These are phyloP conservation scores for Fusarium compactum DNA, from an alignment of 2,329 filamentous ascomycete species.

Conservation along the genomic window DNA sequence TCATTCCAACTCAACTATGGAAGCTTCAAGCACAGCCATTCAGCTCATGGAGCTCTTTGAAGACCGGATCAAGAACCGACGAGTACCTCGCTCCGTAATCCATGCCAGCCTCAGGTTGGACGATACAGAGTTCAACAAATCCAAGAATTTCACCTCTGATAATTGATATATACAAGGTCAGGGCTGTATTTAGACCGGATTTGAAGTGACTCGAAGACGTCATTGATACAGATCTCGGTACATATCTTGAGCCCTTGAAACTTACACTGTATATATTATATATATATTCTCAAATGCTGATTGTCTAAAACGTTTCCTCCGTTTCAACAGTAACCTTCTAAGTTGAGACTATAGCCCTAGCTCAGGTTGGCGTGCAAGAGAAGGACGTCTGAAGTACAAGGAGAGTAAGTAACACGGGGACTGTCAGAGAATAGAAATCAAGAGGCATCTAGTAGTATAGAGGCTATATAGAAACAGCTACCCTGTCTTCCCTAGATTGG, in stretches of 20 bases:
- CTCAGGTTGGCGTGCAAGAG: background rate
- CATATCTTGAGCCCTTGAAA: background rate
- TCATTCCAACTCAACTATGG: no score
- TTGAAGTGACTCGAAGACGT: background rate
- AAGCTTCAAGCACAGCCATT: no score
- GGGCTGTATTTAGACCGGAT: background rate
- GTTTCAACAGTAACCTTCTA: background rate
- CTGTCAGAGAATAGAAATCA: rapidly evolving
- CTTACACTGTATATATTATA: background rate
- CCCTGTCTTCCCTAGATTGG: background rate
- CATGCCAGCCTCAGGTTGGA: no score
- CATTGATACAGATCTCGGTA: background rate
- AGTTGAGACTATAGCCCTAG: background rate
- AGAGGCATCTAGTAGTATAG: background rate
- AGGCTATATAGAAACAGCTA: background rate
- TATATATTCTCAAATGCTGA: background rate
- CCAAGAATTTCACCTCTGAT: no score
- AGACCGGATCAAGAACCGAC: no score
- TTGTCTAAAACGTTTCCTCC: background rate
- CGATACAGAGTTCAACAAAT: no score
- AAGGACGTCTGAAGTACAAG: background rate
- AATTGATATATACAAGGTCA: background rate
- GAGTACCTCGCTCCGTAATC: no score
- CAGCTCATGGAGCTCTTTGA: no score
- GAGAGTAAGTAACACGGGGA: background rate